phyloP scores from a whole-genome alignment of 1,139 yeast genomes.

The Yamadazyma jaroonii region DNA sequence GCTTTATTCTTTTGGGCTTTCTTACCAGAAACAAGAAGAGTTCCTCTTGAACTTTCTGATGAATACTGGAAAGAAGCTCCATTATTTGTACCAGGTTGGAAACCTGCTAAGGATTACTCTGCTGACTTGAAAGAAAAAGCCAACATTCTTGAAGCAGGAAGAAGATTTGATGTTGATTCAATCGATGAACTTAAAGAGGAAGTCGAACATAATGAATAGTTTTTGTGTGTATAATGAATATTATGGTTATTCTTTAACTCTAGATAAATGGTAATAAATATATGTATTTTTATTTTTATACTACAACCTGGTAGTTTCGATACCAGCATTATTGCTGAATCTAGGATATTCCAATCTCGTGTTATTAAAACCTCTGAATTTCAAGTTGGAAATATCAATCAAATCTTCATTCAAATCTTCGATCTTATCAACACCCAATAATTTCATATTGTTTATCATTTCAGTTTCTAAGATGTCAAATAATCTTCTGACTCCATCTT shows the following conservation, averaged over 20 bases:
- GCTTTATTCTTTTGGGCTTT: conserved; percentile 25
- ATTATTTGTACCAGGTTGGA: conserved; percentile 19
- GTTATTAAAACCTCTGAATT: conserved; percentile 2
- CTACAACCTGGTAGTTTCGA: not conserved
- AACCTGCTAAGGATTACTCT: conserved; percentile 15
- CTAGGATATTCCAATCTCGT: conserved; percentile 1
- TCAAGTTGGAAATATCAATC: conserved; percentile 5
- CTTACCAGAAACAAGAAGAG: conserved; percentile 23
- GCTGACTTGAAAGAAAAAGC: conserved; percentile 17
- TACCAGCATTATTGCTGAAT: conserved; percentile 2
- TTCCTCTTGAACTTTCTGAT: conserved; percentile 24
- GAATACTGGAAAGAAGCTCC: conserved; percentile 22
- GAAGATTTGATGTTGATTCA: conserved; percentile 12
- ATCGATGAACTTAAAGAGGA: conserved; percentile 14
- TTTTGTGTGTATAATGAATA: no score
- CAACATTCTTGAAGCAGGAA: conserved; percentile 12
- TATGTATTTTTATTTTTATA: not conserved
- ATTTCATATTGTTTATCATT: conserved; percentile 8
- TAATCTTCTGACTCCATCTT: conserved; percentile 16
- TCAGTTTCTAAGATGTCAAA: conserved; percentile 5
- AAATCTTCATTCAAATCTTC: conserved; percentile 8
- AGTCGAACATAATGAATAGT: conserved; percentile 12
- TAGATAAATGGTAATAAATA: no score
- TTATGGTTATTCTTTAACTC: no score
- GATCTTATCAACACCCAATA: conserved; percentile 10